These are phyloP conservation scores for Pachyrhizus erosus DNA, from an alignment of 306 rosid genomes.

Conservation along the genomic window DNA sequence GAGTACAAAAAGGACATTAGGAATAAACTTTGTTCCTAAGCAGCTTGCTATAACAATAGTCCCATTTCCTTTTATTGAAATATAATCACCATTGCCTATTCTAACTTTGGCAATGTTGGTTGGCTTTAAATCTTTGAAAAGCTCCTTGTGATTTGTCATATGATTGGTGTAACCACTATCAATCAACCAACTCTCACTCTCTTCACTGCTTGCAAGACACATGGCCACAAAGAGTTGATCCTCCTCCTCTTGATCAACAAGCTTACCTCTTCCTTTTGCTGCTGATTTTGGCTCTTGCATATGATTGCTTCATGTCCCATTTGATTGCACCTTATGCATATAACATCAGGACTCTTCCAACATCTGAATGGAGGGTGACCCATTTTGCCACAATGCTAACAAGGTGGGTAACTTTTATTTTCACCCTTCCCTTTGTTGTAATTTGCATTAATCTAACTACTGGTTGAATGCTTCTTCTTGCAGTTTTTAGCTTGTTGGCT, in stretches of 20 bases:
- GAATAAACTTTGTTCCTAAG: too few relatives aligned
- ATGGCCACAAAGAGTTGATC: neutral
- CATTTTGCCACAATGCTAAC: neutral
- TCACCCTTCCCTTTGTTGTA: neutral
- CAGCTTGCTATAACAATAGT: too few relatives aligned
- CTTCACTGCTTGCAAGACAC: neutral
- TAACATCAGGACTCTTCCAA: neutral
- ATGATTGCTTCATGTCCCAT: neutral
- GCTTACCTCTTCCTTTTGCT: neutral
- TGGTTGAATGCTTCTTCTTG: neutral
- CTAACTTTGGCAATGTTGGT: too few relatives aligned
- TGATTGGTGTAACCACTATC: neutral
- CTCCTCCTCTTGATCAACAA: neutral
- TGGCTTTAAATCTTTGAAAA: too few relatives aligned
- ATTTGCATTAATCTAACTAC: neutral
- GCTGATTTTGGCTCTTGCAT: neutral
- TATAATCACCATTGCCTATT: too few relatives aligned
- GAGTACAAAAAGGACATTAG: too few relatives aligned
- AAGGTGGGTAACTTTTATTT: neutral
- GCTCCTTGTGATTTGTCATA: too few relatives aligned
- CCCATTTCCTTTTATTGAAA: too few relatives aligned
- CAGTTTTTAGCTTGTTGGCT: neutral
- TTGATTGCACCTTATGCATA: constrained; percentile 4
- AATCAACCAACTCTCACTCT: neutral
- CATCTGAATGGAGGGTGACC: neutral